Conservation (phyloP, 305 asterid species). For the Solanum chacoense region DNA sequence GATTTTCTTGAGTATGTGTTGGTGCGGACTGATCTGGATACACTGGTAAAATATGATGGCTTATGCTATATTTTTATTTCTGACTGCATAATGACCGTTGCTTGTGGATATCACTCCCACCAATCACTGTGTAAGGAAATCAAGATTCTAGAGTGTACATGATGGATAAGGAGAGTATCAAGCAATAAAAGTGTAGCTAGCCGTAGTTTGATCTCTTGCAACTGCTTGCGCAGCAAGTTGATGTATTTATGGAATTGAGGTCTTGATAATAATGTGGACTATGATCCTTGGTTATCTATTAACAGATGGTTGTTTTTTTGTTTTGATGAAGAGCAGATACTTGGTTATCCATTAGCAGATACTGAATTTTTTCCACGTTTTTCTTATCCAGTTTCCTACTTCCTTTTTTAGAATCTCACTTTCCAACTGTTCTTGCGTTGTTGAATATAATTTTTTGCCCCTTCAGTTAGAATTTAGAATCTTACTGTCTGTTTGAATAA, state of each 20-base stretch:
- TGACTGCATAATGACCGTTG: not conserved
- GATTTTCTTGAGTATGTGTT: slow-evolving; percentile 62
- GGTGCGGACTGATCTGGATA: slow-evolving; percentile 88
- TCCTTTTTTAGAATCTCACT: not conserved
- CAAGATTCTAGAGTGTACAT: not conserved
- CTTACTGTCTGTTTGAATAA: slow-evolving; percentile 13
- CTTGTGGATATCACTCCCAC: not conserved
- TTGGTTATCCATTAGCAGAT: not conserved
- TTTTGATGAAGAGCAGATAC: not conserved
- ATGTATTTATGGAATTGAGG: not conserved
- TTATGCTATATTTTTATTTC: not conserved
- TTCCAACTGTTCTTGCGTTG: not conserved
- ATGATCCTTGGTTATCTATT: not conserved
- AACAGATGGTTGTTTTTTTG: not conserved
- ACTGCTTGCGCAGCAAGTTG: not conserved
- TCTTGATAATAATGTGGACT: not conserved
- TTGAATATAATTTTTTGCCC: not conserved
- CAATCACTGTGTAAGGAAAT: not conserved
- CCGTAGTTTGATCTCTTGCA: not conserved
- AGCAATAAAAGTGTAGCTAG: not conserved
- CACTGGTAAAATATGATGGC: slow-evolving; percentile 52
- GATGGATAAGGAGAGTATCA: not conserved
- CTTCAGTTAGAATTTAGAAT: not conserved
- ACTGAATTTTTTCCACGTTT: not conserved
- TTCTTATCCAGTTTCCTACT: not conserved